These are phyloP conservation scores for Lactifluus piperatus DNA, from an alignment of 768 basidiomycete species.

Conservation along the genomic window DNA sequence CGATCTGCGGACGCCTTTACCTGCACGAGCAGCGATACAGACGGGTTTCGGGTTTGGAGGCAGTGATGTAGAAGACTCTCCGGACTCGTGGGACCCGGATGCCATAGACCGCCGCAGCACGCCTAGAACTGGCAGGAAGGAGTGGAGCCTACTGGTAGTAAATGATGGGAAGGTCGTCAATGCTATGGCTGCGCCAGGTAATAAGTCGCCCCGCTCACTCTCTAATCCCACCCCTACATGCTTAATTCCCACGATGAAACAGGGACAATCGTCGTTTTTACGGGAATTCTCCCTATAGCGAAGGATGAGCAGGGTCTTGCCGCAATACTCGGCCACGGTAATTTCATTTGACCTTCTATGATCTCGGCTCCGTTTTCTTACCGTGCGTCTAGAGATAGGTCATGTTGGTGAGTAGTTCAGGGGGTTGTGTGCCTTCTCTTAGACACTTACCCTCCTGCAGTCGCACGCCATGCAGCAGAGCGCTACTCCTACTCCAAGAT, in stretches of 20 bases:
- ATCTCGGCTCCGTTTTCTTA: neutral
- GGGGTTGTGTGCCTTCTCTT: slow-evolving; percentile 18
- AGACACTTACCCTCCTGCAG: slow-evolving; percentile 20
- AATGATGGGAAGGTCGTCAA: slow-evolving; percentile 63
- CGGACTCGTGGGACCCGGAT: slow-evolving; percentile 24
- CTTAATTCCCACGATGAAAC: neutral
- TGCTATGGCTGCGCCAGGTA: slow-evolving; percentile 70
- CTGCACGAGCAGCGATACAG: slow-evolving; percentile 19
- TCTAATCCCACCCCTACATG: neutral
- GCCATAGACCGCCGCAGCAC: neutral
- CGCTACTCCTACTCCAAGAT: slow-evolving; percentile 36
- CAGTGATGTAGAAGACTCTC: neutral
- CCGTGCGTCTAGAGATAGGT: slow-evolving; percentile 56
- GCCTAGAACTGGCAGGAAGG: slow-evolving; percentile 18
- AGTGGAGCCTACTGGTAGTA: slow-evolving; percentile 73
- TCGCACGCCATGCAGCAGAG: slow-evolving; percentile 51
- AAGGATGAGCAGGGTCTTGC: slow-evolving; percentile 76
- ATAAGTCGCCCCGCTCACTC: slow-evolving; percentile 7
- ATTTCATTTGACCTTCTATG: slow-evolving; percentile 7
- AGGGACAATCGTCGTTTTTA: slow-evolving; percentile 81
- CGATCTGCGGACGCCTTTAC: slow-evolving; percentile 19
- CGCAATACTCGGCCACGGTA: slow-evolving; percentile 79
- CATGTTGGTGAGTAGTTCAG: slow-evolving; percentile 46
- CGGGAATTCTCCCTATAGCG: slow-evolving; percentile 76
- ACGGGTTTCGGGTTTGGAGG: slow-evolving; percentile 19